Evolutionary conservation across 495 filamentous ascomycete genomes (phyloP), one percentile per base, ranked within the genome.

Genomic region (Parmelia sp.): DNA sequence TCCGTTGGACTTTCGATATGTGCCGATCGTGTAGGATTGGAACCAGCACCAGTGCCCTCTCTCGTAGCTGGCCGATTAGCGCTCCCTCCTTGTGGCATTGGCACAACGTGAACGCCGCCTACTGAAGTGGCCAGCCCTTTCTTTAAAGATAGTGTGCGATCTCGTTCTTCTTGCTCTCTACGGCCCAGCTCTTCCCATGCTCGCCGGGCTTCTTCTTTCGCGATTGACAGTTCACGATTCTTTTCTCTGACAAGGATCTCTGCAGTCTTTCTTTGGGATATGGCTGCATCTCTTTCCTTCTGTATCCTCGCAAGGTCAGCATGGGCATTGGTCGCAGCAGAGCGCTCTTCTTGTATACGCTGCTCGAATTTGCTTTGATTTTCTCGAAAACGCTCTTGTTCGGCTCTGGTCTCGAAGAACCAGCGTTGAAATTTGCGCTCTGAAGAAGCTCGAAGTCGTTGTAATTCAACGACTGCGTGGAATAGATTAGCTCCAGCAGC

Each of bases 361-460:
- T 81, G 78, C 71, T 96, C 86, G 25, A 94, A 77, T 68, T 90
- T 85, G n/a, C 82, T 90, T 61, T 90, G 89, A n/a, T 89, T 79
- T 72, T 97, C 94, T 65, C 90, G 86, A 45, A 86, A 77, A 17
- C 89, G 87, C 78, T 98, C 94, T 68, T 95, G 84, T 63, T 97
- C 92, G 45, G 85, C 81, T 53, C 92, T 85, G 3, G 90, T 96
- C 69, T 98, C 94, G 72, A 96, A 95, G 76, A 97, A 97, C 94
- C 94, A 98, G 47, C 95, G 86, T 74, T 97, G 95, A 73, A 98
- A 98, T 72, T 97, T 97, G 42, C 95, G 84, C 74, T 97, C 95
- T 2, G 92, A 96, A 27, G 90, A 95, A 25, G 95, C 94, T 27
- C 94, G 90, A 19, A 98, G 81, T n/a, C 94, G 87, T 71, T 98